phyloP scores from a whole-genome alignment of 768 basidiomycete genomes.

The Stropharia rugosoannulata region DNA sequence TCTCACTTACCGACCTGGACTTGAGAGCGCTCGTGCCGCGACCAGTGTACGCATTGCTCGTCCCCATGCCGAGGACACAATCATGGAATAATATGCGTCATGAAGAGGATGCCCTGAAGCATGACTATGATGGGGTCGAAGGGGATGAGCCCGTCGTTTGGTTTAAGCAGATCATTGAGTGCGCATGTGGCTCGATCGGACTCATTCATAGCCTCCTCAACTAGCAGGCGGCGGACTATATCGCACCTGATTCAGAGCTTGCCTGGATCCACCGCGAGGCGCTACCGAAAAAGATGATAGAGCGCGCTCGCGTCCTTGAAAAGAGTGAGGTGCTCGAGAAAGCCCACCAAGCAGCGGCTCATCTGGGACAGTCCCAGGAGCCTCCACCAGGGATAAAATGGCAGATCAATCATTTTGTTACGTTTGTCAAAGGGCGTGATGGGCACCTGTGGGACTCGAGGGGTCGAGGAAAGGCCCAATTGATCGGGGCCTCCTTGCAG shows the following conservation, averaged over 20 bases:
- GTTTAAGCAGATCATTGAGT: slow-evolving; percentile 11
- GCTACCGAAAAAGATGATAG: neutral
- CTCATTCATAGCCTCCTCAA: slow-evolving; percentile 11
- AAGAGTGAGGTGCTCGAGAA: slow-evolving; percentile 5
- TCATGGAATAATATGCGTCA: slow-evolving; percentile 6
- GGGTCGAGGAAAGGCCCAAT: slow-evolving; percentile 9
- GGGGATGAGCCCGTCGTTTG: slow-evolving; percentile 10
- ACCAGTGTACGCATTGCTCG: slow-evolving; percentile 6
- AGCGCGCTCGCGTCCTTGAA: slow-evolving; percentile 10
- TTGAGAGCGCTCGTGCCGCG: slow-evolving; percentile 10
- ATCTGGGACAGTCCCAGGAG: slow-evolving; percentile 4
- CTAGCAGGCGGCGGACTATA: neutral
- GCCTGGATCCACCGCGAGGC: neutral
- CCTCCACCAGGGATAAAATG: neutral
- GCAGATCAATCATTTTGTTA: slow-evolving; percentile 7
- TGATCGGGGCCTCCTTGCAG: slow-evolving; percentile 5
- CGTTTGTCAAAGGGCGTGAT: slow-evolving; percentile 11
- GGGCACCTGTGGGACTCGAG: slow-evolving; percentile 13
- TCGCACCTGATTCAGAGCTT: slow-evolving; percentile 7
- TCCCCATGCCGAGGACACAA: slow-evolving; percentile 9
- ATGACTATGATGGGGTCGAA: neutral
- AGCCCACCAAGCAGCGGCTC: slow-evolving; percentile 7
- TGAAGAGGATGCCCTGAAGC: slow-evolving; percentile 1
- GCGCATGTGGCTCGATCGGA: slow-evolving; percentile 12
- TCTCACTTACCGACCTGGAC: slow-evolving; percentile 5